phyloP scores from a whole-genome alignment of 257 asterid species.

The Primulina tabacum region DNA sequence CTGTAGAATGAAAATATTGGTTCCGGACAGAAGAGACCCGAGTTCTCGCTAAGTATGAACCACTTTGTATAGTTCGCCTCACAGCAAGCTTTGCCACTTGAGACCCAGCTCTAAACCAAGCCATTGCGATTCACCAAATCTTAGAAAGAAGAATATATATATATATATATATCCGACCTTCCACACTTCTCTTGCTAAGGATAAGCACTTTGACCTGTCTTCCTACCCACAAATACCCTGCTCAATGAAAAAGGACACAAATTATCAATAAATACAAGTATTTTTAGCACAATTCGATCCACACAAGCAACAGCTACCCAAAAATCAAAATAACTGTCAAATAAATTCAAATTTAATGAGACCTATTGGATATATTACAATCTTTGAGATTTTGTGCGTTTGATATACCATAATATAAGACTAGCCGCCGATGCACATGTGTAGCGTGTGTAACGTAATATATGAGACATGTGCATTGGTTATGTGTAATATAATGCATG shows the following conservation, averaged over 20 bases:
- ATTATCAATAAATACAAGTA: background rate
- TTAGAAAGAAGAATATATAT: conserved; percentile 18
- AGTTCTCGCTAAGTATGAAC: conserved; percentile 34
- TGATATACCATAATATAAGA: no score
- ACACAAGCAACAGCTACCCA: no score
- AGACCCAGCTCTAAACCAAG: conserved; percentile 60
- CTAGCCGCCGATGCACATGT: no score
- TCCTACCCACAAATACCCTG: conserved; percentile 29
- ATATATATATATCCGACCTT: conserved; percentile 9
- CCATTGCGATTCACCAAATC: conserved; percentile 36
- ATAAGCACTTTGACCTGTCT: conserved; percentile 20
- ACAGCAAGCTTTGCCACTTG: conserved; percentile 54
- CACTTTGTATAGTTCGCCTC: conserved; percentile 40
- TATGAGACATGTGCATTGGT: no score
- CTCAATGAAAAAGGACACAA: conserved; percentile 21
- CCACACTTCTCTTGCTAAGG: conserved; percentile 24
- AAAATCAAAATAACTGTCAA: no score
- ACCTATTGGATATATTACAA: no score
- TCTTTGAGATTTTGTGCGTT: no score
- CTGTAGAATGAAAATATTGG: conserved; percentile 43
- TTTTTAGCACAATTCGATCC: background rate
- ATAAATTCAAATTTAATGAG: no score
- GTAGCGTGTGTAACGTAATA: no score
- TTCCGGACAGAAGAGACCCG: conserved; percentile 31
- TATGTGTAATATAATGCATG: no score